A percentile compares a stretch with the other conserved stretches of the same genome.
Evolutionary conservation across 306 rosid species (phyloP).

Genomic region (Lupinus albus): DNA sequence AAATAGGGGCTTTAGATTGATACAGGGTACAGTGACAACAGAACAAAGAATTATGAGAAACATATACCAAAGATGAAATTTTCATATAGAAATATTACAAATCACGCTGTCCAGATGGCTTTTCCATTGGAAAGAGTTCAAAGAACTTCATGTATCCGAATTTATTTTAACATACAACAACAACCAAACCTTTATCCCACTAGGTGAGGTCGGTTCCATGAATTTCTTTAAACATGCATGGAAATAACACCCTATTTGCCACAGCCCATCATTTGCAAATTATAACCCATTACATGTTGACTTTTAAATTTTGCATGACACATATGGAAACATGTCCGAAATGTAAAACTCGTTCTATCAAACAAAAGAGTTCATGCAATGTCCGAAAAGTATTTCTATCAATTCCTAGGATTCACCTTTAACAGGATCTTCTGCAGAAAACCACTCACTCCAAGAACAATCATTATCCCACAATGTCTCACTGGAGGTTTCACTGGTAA

Average conservation of each 20-base stretch:
- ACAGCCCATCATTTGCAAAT: slow-evolving; percentile 2
- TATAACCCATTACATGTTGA: neutral
- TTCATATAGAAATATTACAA: neutral
- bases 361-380: neutral
- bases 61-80: neutral
- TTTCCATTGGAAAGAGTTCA: neutral
- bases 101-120: slow-evolving; percentile 12
- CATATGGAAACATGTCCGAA: neutral
- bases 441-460: slow-evolving; percentile 90
- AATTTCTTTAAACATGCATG: neutral
- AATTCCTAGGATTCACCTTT: slow-evolving; percentile 56
- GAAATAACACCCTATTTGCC: slow-evolving; percentile 9
- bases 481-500: slow-evolving; percentile 43
- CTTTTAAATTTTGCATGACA: neutral
- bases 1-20: neutral
- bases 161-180: neutral
- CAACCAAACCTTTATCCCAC: too few species aligned
- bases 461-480: slow-evolving; percentile 77
- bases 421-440: slow-evolving; percentile 82
- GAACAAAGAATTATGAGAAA: neutral
- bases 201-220: too few species aligned
- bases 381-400: slow-evolving; percentile 33
- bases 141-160: slow-evolving; percentile 9
- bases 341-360: neutral
- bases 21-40: neutral